Base-by-base conservation (phyloP, 768 basidiomycete species). In the Psilocybe tampanensis region DNA sequence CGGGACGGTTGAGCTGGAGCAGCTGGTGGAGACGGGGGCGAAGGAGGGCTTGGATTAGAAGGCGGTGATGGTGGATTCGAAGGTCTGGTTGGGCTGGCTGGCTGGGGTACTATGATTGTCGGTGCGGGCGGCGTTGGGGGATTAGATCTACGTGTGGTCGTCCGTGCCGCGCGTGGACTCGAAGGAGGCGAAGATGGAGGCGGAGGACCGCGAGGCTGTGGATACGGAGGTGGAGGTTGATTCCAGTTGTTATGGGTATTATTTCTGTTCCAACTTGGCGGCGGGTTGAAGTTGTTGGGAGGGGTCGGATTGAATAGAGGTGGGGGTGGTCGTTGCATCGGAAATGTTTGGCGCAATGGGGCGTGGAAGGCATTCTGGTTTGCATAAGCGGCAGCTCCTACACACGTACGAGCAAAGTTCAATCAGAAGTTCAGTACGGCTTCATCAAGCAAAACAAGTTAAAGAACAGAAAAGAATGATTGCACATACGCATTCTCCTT, bases 401-500 rank as follows among this genome's bases (percentile, higher is more conserved):
- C 3, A 39, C 15, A 13, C 7, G 33, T 8, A 34, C 15, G 15
- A 8, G 33, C 33, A 34, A 34, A 34, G 33, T n/a, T 34, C 7
- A 15, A 15, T 34, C 33, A 34, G 33, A 34, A 34, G 8, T 8
- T 15, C 15, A 8, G 15, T 34, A 15, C 33, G 33, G 7, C 15
- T 34, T 34, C 8, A 34, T 34, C 8, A 34, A 7, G 33, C 7
- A 34, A 15, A 34, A 8, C 8, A 34, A 34, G 33, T 6, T 55
- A 23, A 18, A 48, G 55, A 3, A 44, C 21, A 19, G 48, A 42
- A 51, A 50, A 44, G 12, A 11, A 19, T n/a, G n/a, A n/a, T 17
- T 22, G 21, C 9, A 48, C 55, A 29, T 33, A 60, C 59, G 56
- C 24, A 49, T 49, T 24, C 52, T 47, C 41, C 59, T 53, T 12